Evolutionary conservation across 192 early-diverging fungal genomes (phyloP).

Genomic region (Entophlyctis luteolus): DNA sequence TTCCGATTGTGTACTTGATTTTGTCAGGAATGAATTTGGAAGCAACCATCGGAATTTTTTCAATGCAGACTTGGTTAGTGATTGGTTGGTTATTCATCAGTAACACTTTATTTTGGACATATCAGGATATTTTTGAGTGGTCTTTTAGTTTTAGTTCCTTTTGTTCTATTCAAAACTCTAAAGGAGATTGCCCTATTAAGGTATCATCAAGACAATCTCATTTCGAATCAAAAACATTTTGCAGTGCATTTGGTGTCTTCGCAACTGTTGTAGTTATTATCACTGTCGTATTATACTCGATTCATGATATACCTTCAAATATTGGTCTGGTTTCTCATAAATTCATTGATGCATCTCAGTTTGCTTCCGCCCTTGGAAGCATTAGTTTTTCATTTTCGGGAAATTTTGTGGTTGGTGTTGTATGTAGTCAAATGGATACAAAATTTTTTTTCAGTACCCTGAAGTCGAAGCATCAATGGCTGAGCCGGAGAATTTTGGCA

Average conservation of each 20-base stretch:
- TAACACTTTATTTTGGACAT: neutral
- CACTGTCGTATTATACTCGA: constrained; percentile 62
- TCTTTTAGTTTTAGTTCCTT: constrained; percentile 60
- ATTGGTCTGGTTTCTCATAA: constrained; percentile 50
- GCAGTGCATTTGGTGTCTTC: constrained; percentile 65
- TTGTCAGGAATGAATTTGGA: constrained; percentile 62
- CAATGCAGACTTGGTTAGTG: constrained; percentile 14
- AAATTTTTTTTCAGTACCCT: constrained; percentile 51
- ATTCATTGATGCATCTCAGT: constrained; percentile 45
- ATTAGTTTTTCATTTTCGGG: constrained; percentile 80
- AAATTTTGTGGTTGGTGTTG: constrained; percentile 53
- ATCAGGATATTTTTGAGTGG: constrained; percentile 66
- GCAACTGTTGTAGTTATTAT: constrained; percentile 70
- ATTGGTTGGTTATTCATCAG: constrained; percentile 20
- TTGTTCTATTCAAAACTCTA: constrained; percentile 71
- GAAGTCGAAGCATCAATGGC: constrained; percentile 79
- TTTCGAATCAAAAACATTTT: neutral
- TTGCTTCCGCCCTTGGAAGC: constrained; percentile 72
- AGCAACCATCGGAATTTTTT: constrained; percentile 45
- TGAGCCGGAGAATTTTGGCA: constrained; percentile 62
- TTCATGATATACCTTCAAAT: constrained; percentile 47
- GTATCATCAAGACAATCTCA: no score
- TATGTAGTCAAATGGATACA: no score
- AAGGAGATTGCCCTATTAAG: constrained; percentile 75
- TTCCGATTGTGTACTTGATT: constrained; percentile 51